Evolutionary conservation across 2,329 filamentous ascomycete species (phyloP).

Genomic region (Diatrype stigma): DNA sequence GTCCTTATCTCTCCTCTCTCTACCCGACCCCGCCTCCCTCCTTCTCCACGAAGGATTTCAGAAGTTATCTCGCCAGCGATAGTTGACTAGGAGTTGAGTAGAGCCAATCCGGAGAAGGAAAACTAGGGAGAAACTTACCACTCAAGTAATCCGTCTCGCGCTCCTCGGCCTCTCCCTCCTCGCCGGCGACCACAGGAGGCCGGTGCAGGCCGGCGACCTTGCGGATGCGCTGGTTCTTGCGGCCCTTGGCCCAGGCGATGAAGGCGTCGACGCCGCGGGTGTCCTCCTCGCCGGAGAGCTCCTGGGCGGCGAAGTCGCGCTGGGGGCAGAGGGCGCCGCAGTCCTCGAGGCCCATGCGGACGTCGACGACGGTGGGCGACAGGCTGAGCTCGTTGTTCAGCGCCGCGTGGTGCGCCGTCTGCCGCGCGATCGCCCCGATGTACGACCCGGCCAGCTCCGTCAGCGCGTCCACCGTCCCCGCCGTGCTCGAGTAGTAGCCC

Average conservation of each 20-base stretch:
- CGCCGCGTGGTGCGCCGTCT: slow-evolving; percentile 66
- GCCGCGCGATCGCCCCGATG: slow-evolving; percentile 67
- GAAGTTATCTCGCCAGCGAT: too few relatives aligned
- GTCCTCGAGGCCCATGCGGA: slow-evolving; percentile 81
- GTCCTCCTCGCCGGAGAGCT: slow-evolving; percentile 70
- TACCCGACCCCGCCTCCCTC: too few relatives aligned
- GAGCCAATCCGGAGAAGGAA: too few relatives aligned
- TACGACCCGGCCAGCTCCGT: slow-evolving; percentile 83
- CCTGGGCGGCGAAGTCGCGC: slow-evolving; percentile 62
- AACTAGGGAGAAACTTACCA: slow-evolving; percentile 39
- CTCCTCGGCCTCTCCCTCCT: slow-evolving; percentile 45
- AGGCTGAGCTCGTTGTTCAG: slow-evolving; percentile 63
- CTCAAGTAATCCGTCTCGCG: slow-evolving; percentile 62
- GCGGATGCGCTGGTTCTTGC: slow-evolving; percentile 73
- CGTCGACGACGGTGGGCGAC: slow-evolving; percentile 66
- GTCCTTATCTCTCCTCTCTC: too few relatives aligned
- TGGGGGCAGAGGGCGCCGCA: slow-evolving; percentile 71
- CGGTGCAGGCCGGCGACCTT: slow-evolving; percentile 70
- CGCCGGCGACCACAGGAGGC: slow-evolving; percentile 32
- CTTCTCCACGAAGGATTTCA: too few relatives aligned
- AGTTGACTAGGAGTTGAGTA: too few relatives aligned
- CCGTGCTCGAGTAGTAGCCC: slow-evolving; percentile 79
- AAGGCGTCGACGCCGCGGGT: slow-evolving; percentile 73
- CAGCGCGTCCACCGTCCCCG: slow-evolving; percentile 80
- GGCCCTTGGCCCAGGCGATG: slow-evolving; percentile 71